These are phyloP conservation scores for Phytophthora ohioensis DNA, from an alignment of 352 stramenopile species.

Conservation along the genomic window DNA sequence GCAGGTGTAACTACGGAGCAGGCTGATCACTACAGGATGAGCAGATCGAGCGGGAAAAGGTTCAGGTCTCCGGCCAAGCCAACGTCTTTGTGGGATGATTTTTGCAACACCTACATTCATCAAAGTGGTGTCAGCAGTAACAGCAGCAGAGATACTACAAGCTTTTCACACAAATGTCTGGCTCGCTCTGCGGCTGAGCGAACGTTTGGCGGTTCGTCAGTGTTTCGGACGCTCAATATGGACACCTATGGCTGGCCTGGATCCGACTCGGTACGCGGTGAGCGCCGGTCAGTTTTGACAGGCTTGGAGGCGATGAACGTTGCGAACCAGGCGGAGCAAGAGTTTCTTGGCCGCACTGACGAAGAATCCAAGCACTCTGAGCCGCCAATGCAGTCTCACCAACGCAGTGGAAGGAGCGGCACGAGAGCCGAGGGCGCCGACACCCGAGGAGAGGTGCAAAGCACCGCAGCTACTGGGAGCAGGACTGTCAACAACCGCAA, in stretches of 20 bases:
- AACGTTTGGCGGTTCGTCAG: conserved; percentile 35
- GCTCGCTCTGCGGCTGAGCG: conserved; percentile 21
- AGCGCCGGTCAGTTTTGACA: conserved; percentile 40
- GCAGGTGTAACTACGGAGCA: conserved; percentile 43
- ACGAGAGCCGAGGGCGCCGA: no score
- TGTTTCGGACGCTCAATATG: conserved; percentile 39
- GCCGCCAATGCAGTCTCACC: background rate
- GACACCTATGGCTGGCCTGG: conserved; percentile 22
- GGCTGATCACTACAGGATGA: conserved; percentile 45
- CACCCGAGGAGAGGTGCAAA: background rate
- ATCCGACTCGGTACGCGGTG: conserved; percentile 21
- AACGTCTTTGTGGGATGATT: conserved; percentile 34
- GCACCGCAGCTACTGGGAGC: conserved; percentile 2
- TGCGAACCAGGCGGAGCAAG: conserved; percentile 39
- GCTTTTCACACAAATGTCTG: conserved; percentile 31
- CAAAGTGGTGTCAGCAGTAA: conserved; percentile 18
- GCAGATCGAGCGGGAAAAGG: conserved; percentile 37
- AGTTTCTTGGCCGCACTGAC: conserved; percentile 41
- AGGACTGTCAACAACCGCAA: conserved; percentile 19
- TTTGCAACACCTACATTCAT: conserved; percentile 34
- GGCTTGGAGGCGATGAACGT: conserved; percentile 47
- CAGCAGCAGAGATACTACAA: conserved; percentile 6
- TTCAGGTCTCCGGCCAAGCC: conserved; percentile 32
- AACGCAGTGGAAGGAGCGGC: no score
- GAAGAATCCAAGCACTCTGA: conserved; percentile 30